A percentile compares a stretch with the other conserved stretches of the same genome.
Conservation (phyloP, 1,284 basidiomycete genomes). For the Ustilago esculenta region DNA sequence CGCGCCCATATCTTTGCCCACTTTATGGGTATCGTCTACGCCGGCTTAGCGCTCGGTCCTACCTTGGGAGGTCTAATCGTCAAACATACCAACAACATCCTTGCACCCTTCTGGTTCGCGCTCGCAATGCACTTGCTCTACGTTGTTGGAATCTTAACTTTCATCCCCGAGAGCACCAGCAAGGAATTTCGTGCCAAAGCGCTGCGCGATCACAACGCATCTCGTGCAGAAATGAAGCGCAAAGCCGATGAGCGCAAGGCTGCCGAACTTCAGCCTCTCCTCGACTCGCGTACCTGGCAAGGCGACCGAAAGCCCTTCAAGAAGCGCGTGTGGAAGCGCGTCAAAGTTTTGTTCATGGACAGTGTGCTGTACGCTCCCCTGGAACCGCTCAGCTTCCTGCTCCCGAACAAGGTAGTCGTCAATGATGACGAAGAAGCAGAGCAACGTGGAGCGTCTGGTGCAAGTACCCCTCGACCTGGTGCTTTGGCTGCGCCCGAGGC, state of each 20-base stretch:
- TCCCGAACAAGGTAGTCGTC: constrained; percentile 50
- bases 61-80: constrained; percentile 60
- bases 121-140: constrained; percentile 52
- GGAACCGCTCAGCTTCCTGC: constrained; percentile 50
- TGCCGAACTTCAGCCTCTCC: constrained; percentile 39
- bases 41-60: constrained; percentile 62
- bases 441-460: constrained; percentile 2
- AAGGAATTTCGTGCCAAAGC: constrained; percentile 42
- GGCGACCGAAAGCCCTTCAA: constrained; percentile 19
- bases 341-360: constrained; percentile 40
- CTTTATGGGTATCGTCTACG: constrained; percentile 57
- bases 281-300: constrained; percentile 7
- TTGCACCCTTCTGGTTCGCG: constrained; percentile 54
- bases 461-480: constrained; percentile 14
- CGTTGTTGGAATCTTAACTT: constrained; percentile 36
- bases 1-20: constrained; percentile 58
- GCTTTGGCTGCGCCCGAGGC: constrained; percentile 33
- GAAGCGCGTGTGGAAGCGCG: constrained; percentile 41
- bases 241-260: constrained; percentile 39
- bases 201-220: constrained; percentile 34
- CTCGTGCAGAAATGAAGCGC: constrained; percentile 28
- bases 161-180: constrained; percentile 63
- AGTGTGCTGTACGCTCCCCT: constrained; percentile 48
- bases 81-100: constrained; percentile 50
- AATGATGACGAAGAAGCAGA: constrained; percentile 14